phyloP scores from a whole-genome alignment of 2,329 filamentous ascomycete genomes.

The Pezicula neosporulosa region DNA sequence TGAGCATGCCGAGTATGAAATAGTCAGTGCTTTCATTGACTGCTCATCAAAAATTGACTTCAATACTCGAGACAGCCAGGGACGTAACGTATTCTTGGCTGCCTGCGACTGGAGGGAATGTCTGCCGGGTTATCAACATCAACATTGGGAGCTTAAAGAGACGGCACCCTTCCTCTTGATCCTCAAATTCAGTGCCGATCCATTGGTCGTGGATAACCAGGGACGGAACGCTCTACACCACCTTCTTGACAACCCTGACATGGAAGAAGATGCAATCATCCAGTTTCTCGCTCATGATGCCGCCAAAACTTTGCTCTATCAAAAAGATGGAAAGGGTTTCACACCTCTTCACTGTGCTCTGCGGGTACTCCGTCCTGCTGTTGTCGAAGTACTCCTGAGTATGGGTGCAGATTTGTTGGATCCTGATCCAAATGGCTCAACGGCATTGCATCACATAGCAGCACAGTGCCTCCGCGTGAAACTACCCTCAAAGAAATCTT shows the following conservation, averaged over 20 bases:
- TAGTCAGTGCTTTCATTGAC: constrained; percentile 10
- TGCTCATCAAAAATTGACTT: constrained; percentile 14
- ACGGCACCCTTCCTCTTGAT: constrained; percentile 10
- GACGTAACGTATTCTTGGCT: constrained; percentile 18
- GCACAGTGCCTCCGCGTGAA: too few species aligned
- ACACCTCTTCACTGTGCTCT: too few species aligned
- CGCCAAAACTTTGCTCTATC: constrained; percentile 5
- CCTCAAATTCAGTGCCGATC: too few species aligned
- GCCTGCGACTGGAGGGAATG: constrained; percentile 13
- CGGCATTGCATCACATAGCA: too few species aligned
- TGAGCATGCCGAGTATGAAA: constrained; percentile 12
- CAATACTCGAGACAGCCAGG: constrained; percentile 13
- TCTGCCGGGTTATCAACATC: constrained; percentile 9
- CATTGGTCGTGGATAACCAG: too few species aligned
- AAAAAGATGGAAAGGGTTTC: too few species aligned
- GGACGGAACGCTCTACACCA: too few species aligned
- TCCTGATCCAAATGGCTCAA: too few species aligned
- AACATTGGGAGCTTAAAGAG: constrained; percentile 5
- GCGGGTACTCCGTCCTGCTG: too few species aligned
- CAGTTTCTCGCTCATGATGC: constrained; percentile 13
- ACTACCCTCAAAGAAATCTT: background rate
- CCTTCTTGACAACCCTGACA: constrained; percentile 14
- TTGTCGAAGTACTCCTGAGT: too few species aligned
- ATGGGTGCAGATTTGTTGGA: too few species aligned
- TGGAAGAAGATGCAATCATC: constrained; percentile 17